These are phyloP conservation scores for Septoria linicola DNA, from an alignment of 2,329 filamentous ascomycete species.

Conservation along the genomic window DNA sequence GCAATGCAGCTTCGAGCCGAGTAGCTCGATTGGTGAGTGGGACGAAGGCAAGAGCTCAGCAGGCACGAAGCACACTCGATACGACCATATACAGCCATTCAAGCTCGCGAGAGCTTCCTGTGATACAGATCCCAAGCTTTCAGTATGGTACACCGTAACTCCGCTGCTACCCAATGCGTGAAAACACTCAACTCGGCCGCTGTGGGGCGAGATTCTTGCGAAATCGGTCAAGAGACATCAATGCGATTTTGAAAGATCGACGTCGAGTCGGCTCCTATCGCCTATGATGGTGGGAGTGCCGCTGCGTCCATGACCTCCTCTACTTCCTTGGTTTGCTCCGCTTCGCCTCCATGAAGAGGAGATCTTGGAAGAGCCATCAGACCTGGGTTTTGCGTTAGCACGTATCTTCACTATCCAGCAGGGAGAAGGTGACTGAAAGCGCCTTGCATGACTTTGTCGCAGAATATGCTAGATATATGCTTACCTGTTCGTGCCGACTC, in stretches of 20 bases:
- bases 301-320: slow-evolving; percentile 94
- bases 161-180: not conserved
- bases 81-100: too few relatives aligned
- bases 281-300: slow-evolving; percentile 69
- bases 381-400: too few relatives aligned
- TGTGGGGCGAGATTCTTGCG: not conserved
- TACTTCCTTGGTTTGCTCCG: slow-evolving; percentile 79
- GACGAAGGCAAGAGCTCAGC: too few relatives aligned
- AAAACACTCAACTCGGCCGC: not conserved
- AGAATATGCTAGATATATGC: slow-evolving; percentile 26
- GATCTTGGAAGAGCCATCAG: slow-evolving; percentile 96
- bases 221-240: not conserved
- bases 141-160: not conserved
- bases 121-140: not conserved
- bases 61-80: too few relatives aligned
- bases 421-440: too few relatives aligned
- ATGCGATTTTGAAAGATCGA: not conserved
- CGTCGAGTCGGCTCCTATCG: not conserved
- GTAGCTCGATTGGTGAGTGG: too few relatives aligned
- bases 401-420: too few relatives aligned
- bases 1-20: too few relatives aligned
- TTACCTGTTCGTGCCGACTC: slow-evolving; percentile 85
- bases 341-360: slow-evolving; percentile 72
- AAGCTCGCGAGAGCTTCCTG: slow-evolving; percentile 1
- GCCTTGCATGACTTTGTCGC: too few relatives aligned